A percentile compares a stretch with the other conserved stretches of the same genome.
Evolutionary conservation across 148 eudicot species (phyloP).

Genomic region (Camellia lanceoleosa): DNA sequence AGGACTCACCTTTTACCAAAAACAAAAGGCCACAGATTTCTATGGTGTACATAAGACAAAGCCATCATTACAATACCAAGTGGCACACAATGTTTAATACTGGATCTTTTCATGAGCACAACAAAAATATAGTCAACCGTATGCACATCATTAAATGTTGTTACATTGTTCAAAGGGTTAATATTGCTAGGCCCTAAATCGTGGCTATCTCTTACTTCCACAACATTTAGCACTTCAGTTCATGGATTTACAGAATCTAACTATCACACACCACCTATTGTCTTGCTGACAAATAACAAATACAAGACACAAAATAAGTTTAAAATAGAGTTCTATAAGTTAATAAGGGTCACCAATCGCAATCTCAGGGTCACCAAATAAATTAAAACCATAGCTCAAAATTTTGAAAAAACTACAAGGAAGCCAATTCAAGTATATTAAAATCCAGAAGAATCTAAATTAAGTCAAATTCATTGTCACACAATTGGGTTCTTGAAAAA

Average conservation of each 20-base stretch:
- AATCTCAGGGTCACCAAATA: not conserved
- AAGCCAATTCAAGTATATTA: not conserved
- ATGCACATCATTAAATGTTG: too few relatives aligned
- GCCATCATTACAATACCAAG: too few relatives aligned
- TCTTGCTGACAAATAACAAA: not conserved
- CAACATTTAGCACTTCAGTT: not conserved
- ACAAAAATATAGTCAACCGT: too few relatives aligned
- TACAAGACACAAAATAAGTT: not conserved
- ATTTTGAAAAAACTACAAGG: not conserved
- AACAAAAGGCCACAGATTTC: too few relatives aligned
- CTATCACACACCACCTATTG: not conserved
- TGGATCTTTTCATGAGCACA: too few relatives aligned
- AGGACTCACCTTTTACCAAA: too few relatives aligned
- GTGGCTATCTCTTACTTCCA: not conserved
- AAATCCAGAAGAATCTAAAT: not conserved
- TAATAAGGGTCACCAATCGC: not conserved
- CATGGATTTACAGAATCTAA: too few relatives aligned
- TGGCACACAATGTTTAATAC: too few relatives aligned
- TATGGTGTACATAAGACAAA: too few relatives aligned
- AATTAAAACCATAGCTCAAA: not conserved
- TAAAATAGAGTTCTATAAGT: not conserved
- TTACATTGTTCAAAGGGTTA: too few relatives aligned
- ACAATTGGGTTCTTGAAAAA: not conserved
- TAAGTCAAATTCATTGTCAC: too few relatives aligned
- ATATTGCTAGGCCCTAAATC: not conserved